phyloP scores from a whole-genome alignment of 2,329 filamentous ascomycete species.

The Paracorniculantispora psalliotae region DNA sequence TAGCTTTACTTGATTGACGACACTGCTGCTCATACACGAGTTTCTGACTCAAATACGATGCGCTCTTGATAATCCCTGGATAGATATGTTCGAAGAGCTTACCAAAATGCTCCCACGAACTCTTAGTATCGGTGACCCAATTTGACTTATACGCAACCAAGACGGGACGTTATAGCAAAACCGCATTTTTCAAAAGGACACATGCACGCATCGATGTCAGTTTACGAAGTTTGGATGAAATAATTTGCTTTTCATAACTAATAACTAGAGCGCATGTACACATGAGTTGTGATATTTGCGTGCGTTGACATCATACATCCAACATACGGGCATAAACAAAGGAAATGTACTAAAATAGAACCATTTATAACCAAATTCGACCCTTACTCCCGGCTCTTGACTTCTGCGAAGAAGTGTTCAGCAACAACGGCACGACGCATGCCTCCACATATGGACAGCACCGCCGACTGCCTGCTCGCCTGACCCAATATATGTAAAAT shows the following conservation, averaged over 20 bases:
- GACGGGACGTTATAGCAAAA: too few relatives aligned
- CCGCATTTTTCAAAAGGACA: too few relatives aligned
- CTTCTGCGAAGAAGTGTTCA: neutral
- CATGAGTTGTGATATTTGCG: neutral
- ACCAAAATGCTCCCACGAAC: too few relatives aligned
- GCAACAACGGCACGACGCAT: neutral
- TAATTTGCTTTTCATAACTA: neutral
- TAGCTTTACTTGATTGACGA: too few relatives aligned
- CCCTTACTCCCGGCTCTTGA: neutral
- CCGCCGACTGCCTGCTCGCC: neutral
- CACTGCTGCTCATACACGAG: too few relatives aligned
- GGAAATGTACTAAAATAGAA: neutral
- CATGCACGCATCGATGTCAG: too few relatives aligned
- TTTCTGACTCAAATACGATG: too few relatives aligned
- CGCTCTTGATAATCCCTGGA: too few relatives aligned
- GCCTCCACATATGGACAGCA: neutral
- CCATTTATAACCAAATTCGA: neutral
- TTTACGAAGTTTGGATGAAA: too few relatives aligned
- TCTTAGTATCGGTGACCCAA: too few relatives aligned
- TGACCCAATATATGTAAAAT: neutral
- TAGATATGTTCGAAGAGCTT: too few relatives aligned
- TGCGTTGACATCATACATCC: slow-evolving; percentile 1
- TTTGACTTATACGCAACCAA: too few relatives aligned
- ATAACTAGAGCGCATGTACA: neutral
- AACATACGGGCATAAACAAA: neutral